phyloP scores from a whole-genome alignment of 805 yeast species.

The Saccharomycopsis sp. region DNA sequence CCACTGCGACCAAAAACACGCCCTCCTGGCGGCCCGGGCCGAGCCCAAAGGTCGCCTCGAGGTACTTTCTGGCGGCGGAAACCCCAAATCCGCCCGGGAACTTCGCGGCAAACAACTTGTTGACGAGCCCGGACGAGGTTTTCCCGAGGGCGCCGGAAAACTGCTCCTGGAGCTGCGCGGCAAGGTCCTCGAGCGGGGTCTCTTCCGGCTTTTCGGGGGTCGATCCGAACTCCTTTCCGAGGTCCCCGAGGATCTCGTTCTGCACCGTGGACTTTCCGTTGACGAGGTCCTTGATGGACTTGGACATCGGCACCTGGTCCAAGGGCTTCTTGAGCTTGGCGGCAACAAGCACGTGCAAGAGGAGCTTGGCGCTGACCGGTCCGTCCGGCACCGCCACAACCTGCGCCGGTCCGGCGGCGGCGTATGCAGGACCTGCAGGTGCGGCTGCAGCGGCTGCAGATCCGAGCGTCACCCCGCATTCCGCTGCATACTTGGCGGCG shows the following conservation, averaged over 20 bases:
- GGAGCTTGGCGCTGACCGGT: slow-evolving; percentile 76
- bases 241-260: slow-evolving; percentile 96
- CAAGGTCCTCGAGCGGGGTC: slow-evolving; percentile 91
- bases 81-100: slow-evolving; percentile 99
- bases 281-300: slow-evolving; percentile 94
- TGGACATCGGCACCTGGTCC: slow-evolving; percentile 78
- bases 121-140: slow-evolving; percentile 80
- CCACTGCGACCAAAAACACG: slow-evolving; percentile 72
- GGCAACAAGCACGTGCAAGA: slow-evolving; percentile 86
- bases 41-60: slow-evolving; percentile 88
- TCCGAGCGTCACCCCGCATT: slow-evolving; percentile 48
- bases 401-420: slow-evolving; percentile 65
- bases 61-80: slow-evolving; percentile 84
- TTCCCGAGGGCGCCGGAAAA: slow-evolving; percentile 89
- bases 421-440: slow-evolving; percentile 50
- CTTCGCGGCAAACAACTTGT: slow-evolving; percentile 89
- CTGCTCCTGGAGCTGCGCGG: slow-evolving; percentile 89
- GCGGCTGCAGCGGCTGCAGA: slow-evolving; percentile 51
- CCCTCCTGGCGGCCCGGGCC: slow-evolving; percentile 93
- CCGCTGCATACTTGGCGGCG: slow-evolving; percentile 77
- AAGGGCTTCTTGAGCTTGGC: slow-evolving; percentile 90
- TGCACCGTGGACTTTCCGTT: slow-evolving; percentile 99
- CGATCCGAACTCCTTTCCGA: slow-evolving; percentile 96
- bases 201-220: slow-evolving; percentile 99
- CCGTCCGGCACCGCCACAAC: slow-evolving; percentile 82